phyloP scores from a whole-genome alignment of 176 grass and related monocot species.

The Secale cereale region DNA sequence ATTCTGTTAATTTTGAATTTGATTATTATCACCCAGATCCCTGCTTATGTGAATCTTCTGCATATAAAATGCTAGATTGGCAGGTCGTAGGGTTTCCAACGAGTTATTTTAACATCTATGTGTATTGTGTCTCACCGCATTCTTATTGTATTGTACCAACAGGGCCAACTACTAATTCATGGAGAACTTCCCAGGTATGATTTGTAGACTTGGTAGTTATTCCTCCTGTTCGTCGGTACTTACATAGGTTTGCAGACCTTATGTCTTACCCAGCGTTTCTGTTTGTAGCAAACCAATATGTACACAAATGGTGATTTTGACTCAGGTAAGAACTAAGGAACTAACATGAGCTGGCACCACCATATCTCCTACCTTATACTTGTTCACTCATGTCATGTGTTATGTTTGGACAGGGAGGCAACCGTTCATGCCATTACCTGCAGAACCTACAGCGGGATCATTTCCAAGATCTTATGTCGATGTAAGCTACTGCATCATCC shows the following conservation, averaged over 20 bases:
- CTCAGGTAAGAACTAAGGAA: slow-evolving; percentile 28
- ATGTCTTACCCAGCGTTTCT: slow-evolving; percentile 10
- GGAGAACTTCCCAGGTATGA: slow-evolving; percentile 67
- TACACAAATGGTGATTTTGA: slow-evolving; percentile 58
- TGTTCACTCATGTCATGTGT: slow-evolving; percentile 20
- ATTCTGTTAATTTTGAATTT: not conserved
- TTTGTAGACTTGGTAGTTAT: not conserved
- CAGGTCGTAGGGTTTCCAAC: not conserved
- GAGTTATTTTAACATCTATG: not conserved
- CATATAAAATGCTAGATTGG: not conserved
- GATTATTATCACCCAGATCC: not conserved
- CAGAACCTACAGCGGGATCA: slow-evolving; percentile 39
- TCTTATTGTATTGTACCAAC: slow-evolving; percentile 16
- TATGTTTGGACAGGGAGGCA: slow-evolving; percentile 52
- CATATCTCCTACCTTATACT: not conserved
- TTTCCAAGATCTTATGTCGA: slow-evolving; percentile 47
- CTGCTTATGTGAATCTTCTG: not conserved
- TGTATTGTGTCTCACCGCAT: not conserved
- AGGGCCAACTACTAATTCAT: slow-evolving; percentile 59
- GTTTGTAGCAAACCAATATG: slow-evolving; percentile 44
- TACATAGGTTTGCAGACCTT: not conserved
- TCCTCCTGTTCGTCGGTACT: not conserved
- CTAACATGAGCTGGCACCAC: not conserved
- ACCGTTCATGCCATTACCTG: slow-evolving; percentile 30
- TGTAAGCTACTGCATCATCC: slow-evolving; percentile 6